Percentiles rank a stretch among this genome's conserved stretches.
Conservation (phyloP, 768 basidiomycete genomes). For the Mycena amicta region DNA sequence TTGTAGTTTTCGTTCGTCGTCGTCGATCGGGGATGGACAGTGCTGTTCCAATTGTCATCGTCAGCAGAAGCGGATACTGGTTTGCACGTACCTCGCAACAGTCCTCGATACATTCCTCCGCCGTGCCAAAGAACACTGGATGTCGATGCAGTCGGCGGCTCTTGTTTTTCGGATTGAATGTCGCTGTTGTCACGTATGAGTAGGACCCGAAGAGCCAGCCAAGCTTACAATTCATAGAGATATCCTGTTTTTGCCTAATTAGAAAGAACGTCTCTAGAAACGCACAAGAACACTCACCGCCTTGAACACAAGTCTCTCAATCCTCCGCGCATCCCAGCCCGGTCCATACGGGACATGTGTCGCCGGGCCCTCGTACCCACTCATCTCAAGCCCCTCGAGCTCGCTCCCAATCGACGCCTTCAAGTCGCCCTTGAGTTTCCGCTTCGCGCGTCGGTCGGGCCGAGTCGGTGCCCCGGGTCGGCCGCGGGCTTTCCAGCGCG, state of each 20-base stretch:
- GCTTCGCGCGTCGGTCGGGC: constrained; percentile 36
- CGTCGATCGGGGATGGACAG: constrained; percentile 57
- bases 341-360: constrained; percentile 66
- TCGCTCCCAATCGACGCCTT: too few species aligned
- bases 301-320: constrained; percentile 58
- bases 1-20: constrained; percentile 56
- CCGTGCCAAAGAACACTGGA: constrained; percentile 62
- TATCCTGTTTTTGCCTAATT: too few species aligned
- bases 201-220: not conserved
- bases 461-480: constrained; percentile 39
- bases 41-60: constrained; percentile 31
- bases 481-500: constrained; percentile 52
- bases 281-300: too few species aligned
- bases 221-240: constrained; percentile 57
- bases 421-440: constrained; percentile 56
- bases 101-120: constrained; percentile 58
- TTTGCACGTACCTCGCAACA: constrained; percentile 54
- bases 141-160: constrained; percentile 61
- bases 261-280: too few species aligned
- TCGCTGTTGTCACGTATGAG: constrained; percentile 36
- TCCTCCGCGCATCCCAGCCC: constrained; percentile 56
- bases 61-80: not conserved
- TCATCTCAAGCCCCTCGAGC: constrained; percentile 53
- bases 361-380: constrained; percentile 55
- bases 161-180: constrained; percentile 67